Evolutionary conservation across 306 rosid genomes (phyloP), one percentile per base, ranked within the genome.

Genomic region (Spatholobus suberectus): DNA sequence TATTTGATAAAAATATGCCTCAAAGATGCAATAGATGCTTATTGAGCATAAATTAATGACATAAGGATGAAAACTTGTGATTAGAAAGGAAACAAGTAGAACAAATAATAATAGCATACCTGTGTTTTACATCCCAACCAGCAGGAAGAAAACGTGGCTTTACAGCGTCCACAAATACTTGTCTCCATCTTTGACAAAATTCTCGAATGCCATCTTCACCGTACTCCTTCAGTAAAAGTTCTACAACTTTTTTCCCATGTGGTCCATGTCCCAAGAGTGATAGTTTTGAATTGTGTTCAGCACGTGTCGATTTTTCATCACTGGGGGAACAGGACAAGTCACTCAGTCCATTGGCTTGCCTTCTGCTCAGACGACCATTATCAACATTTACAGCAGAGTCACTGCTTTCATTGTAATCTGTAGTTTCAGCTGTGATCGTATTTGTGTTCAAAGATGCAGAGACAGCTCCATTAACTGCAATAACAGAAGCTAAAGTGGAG

Each of bases 261-360:
- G 98, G 98, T 47, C 99, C 99, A 80, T 96, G 99, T 62, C 98
- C 99, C 82, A 94, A 85, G 29, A 96, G 87, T 40, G 98, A 96
- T 51, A 90, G 81, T 79, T 96, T 91, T 13, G 97, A 62, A 84
- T 85, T 88, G 38, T 88, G 91, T 62, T 82, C 89, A 59, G 82
- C 70, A 67, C 73, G 86, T 34, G 81, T 66, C 43, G 79, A 73
- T 80, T 79, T 87, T 38, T 83, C 89, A 57, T 70, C 44, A 73
- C 51, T 32, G 7, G 43, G 81, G 70, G 78, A 49, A 54, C 58
- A 47, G 57, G 69, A 79, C 9, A 54, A 21, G 26, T 83, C 85
- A 69, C 61, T 81, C 32, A 38, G 74, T 81, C 84, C 91, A 71
- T 86, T 84, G 69, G 77, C 57, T 40, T 80, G 69, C 74, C 55